Conservation (phyloP, 2,329 filamentous ascomycete species). For the Hymenoscyphus repandus region DNA sequence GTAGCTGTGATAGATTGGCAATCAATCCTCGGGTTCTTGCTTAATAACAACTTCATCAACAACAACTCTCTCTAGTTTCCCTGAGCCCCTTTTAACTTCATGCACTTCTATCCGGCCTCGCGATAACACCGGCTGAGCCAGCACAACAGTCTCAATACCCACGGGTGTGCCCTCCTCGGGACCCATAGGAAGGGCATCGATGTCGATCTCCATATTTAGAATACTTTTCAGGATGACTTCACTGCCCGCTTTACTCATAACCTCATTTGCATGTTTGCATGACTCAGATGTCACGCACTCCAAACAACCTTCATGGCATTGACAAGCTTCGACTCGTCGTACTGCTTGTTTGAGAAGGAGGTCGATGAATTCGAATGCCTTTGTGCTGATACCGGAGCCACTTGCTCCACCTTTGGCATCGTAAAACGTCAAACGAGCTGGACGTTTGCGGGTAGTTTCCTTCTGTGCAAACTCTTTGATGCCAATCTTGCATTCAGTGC, state of each 20-base stretch:
- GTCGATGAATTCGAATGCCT: constrained; percentile 91
- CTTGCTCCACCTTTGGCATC: constrained; percentile 84
- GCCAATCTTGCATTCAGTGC: constrained; percentile 88
- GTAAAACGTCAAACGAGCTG: constrained; percentile 87
- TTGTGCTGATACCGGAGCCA: constrained; percentile 82
- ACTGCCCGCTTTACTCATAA: constrained; percentile 89
- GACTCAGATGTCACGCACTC: constrained; percentile 84
- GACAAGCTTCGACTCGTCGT: constrained; percentile 68
- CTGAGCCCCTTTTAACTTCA: constrained; percentile 23
- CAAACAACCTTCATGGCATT: constrained; percentile 74
- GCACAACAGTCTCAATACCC: constrained; percentile 77
- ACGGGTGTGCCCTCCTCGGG: constrained; percentile 64
- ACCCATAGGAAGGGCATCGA: constrained; percentile 82
- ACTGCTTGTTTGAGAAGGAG: constrained; percentile 71
- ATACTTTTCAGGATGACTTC: constrained; percentile 74
- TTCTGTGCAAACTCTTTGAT: constrained; percentile 78
- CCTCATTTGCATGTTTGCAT: constrained; percentile 81
- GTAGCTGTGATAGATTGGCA: not conserved
- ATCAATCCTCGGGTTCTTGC: constrained; percentile 16
- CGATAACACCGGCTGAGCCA: constrained; percentile 58
- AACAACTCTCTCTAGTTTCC: constrained; percentile 26
- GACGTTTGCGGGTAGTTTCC: constrained; percentile 70
- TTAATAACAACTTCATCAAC: constrained; percentile 27
- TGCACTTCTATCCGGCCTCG: constrained; percentile 20
- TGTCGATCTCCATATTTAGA: constrained; percentile 70